phyloP scores from a whole-genome alignment of 192 early-diverging fungal species.

The Dispira parvispora region DNA sequence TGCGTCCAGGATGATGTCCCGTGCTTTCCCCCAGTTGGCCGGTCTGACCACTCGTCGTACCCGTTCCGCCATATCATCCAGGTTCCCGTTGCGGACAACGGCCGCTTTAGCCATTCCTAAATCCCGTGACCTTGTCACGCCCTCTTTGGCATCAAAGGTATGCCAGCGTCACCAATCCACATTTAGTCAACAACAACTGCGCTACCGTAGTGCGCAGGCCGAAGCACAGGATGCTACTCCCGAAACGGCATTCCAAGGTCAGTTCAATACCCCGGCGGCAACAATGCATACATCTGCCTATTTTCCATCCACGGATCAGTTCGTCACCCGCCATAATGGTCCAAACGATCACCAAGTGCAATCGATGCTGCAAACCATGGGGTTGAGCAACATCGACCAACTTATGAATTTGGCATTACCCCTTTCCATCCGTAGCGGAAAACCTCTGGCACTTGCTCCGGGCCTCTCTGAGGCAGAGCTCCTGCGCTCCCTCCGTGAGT shows the following conservation, averaged over 20 bases:
- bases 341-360: slow-evolving; percentile 54
- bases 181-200: neutral
- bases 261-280: too few species aligned
- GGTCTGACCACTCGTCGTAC: too few species aligned
- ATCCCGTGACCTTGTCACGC: too few species aligned
- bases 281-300: neutral
- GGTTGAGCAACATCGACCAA: slow-evolving; percentile 61
- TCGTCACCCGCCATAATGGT: slow-evolving; percentile 79
- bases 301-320: slow-evolving; percentile 34
- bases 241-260: too few species aligned
- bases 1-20: too few species aligned
- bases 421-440: slow-evolving; percentile 50
- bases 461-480: slow-evolving; percentile 73
- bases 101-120: too few species aligned
- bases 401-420: slow-evolving; percentile 77
- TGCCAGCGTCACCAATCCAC: too few species aligned
- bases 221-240: neutral
- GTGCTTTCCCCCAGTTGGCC: too few species aligned
- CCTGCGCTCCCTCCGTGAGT: slow-evolving; percentile 60
- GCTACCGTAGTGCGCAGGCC: neutral
- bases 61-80: too few species aligned
- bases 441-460: slow-evolving; percentile 54
- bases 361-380: slow-evolving; percentile 69
- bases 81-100: too few species aligned
- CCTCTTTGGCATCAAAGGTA: too few species aligned